Base-by-base conservation (phyloP, 2,329 filamentous ascomycete species). In the Pseudogymnoascus sp. region DNA sequence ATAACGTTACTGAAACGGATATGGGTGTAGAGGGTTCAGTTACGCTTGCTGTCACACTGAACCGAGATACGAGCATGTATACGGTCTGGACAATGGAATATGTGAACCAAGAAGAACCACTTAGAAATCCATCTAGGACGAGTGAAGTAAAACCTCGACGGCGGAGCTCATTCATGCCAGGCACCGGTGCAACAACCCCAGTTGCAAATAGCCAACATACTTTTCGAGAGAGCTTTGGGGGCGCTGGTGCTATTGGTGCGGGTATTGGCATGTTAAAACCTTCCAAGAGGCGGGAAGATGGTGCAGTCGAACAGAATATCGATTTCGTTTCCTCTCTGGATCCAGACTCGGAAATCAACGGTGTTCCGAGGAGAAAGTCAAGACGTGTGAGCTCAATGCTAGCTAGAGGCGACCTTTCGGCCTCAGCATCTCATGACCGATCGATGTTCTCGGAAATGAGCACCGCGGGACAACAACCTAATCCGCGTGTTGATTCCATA, bases 321-420 rank as follows among this genome's bases (percentile, higher is more conserved):
- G 86, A 90, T 67, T 78, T 91, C 47, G 88, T 87, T 2, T 82
- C 88, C 2, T 85, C 88, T 0, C 76, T 93, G n/a, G 89, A 90
- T 63, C 83, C 89, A 44, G 88, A 91, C 63, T 82, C 81, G 61
- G 79, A 82, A 63, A 79, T 77, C 10, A 72, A 74, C n/a, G 79
- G 80, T 14, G 79, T 79, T 11, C 81, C 81, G 0, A 77, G 85
- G 61, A 79, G 85, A 64, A 85, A 84, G 65, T 88, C 85, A 16
- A 86, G 95, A 47, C 85, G 95, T 61, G 89, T 97, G 26, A 99
- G 95, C 77, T 97, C 93, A 14, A 83, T 96, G 76, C 80, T 97
- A 62, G 93, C 93, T 14, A 83, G 93, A 70, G 89, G 90, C 33
- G 93, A 97, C 72, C 79, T 97, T 19, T 93, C 91, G 0, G 88